Evolutionary conservation across 1,284 basidiomycete genomes (phyloP).

Genomic region (Boletus semigastroideus): DNA sequence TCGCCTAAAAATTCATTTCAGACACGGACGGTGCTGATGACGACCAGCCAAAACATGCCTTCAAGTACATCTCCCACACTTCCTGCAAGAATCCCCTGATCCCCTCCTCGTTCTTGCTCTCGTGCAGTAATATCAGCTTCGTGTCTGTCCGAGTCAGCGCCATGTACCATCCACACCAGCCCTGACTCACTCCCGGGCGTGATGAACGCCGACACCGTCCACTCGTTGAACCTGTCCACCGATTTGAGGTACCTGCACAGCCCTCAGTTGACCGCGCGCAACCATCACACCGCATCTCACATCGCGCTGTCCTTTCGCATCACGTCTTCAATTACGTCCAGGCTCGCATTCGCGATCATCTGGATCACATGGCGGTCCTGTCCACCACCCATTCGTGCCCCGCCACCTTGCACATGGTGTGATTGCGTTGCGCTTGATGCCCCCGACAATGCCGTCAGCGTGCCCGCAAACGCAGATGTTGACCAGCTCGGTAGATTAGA

Average conservation of each 20-base stretch:
- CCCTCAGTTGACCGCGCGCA: constrained; percentile 13
- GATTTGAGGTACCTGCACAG: constrained; percentile 81
- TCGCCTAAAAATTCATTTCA: constrained; percentile 51
- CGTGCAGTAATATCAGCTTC: constrained; percentile 90
- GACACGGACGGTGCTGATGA: background rate
- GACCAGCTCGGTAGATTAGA: constrained; percentile 84
- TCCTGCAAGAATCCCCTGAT: constrained; percentile 89
- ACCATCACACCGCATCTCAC: constrained; percentile 48
- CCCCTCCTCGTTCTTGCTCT: constrained; percentile 93
- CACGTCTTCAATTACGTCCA: constrained; percentile 88
- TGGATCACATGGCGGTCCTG: constrained; percentile 92
- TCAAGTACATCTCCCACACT: constrained; percentile 93
- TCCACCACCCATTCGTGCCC: constrained; percentile 63
- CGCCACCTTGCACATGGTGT: constrained; percentile 58
- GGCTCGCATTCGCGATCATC: constrained; percentile 92
- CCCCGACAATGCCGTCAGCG: constrained; percentile 79
- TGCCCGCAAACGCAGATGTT: constrained; percentile 82
- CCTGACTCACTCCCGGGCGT: constrained; percentile 81
- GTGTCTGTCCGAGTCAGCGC: constrained; percentile 56
- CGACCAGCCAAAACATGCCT: constrained; percentile 53
- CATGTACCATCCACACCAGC: background rate
- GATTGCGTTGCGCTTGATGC: constrained; percentile 70
- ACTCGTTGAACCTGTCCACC: constrained; percentile 96
- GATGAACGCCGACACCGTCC: constrained; percentile 92
- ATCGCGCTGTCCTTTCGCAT: constrained; percentile 84